Evolutionary conservation across 345 rosid species (phyloP).

Genomic region (Acer campestre): DNA sequence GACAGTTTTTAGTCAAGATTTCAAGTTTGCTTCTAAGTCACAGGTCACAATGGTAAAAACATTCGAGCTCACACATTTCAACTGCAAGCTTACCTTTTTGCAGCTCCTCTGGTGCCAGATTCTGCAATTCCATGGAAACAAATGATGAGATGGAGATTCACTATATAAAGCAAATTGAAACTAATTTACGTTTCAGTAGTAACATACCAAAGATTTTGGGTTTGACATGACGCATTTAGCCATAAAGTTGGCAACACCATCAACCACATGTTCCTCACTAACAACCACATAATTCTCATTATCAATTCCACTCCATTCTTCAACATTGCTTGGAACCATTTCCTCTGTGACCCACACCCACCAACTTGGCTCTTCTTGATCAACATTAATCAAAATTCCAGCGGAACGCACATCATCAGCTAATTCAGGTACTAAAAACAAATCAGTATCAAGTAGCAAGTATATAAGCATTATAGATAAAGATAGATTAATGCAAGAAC

Average conservation of each 20-base stretch:
- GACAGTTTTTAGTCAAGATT: too few species aligned
- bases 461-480: neutral
- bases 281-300: slow-evolving; percentile 72
- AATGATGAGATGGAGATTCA: slow-evolving; percentile 29
- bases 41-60: neutral
- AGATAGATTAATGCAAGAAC: slow-evolving; percentile 28
- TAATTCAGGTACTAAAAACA: slow-evolving; percentile 22
- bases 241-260: slow-evolving; percentile 92
- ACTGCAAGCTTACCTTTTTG: slow-evolving; percentile 64
- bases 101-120: slow-evolving; percentile 72
- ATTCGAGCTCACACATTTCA: neutral
- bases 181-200: neutral
- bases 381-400: slow-evolving; percentile 67
- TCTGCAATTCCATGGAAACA: slow-evolving; percentile 51
- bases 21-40: too few species aligned
- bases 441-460: slow-evolving; percentile 2
- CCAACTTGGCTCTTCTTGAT: slow-evolving; percentile 84
- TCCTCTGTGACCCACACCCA: slow-evolving; percentile 98
- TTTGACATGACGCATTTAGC: slow-evolving; percentile 84
- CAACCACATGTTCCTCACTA: slow-evolving; percentile 80
- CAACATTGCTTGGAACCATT: slow-evolving; percentile 73
- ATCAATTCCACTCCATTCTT: slow-evolving; percentile 81
- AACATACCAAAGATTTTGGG: slow-evolving; percentile 73
- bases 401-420: slow-evolving; percentile 69
- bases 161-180: neutral